phyloP scores from a whole-genome alignment of 1,139 yeast genomes.

The Geotrichum histeridarum region DNA sequence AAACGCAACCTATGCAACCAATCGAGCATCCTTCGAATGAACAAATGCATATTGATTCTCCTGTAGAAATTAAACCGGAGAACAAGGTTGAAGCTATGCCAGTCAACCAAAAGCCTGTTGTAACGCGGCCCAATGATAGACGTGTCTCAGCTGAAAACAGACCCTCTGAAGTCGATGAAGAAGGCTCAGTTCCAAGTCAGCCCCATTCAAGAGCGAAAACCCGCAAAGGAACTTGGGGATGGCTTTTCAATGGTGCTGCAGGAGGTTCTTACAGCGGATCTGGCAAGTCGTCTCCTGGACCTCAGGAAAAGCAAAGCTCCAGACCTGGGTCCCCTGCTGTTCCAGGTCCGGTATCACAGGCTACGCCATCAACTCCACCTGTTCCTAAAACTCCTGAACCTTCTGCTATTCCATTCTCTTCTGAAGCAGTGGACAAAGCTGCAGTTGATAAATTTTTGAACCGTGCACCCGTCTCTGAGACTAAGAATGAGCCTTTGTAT shows the following conservation, averaged over 20 bases:
- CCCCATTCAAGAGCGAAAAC: constrained; percentile 12
- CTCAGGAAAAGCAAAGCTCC: not conserved
- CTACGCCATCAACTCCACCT: not conserved
- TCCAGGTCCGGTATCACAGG: not conserved
- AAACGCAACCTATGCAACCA: too few species aligned
- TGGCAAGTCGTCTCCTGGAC: not conserved
- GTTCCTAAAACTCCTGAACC: not conserved
- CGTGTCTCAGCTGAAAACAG: not conserved
- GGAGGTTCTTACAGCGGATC: not conserved
- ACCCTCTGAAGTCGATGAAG: not conserved
- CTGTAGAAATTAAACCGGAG: too few species aligned
- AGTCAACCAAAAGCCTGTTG: too few species aligned
- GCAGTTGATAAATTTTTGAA: constrained; percentile 18
- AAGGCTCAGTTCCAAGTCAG: not conserved
- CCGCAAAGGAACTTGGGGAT: constrained; percentile 28
- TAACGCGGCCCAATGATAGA: not conserved
- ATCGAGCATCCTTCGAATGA: too few species aligned
- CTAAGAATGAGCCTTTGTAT: not conserved
- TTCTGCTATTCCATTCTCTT: not conserved
- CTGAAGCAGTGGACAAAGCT: constrained; percentile 10
- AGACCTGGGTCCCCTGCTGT: not conserved
- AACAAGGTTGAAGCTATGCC: too few species aligned
- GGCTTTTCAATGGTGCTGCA: constrained; percentile 24
- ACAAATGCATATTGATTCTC: too few species aligned
- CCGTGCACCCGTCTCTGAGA: not conserved